phyloP scores from a whole-genome alignment of 805 yeast species.

The Maudiozyma turicensis region DNA sequence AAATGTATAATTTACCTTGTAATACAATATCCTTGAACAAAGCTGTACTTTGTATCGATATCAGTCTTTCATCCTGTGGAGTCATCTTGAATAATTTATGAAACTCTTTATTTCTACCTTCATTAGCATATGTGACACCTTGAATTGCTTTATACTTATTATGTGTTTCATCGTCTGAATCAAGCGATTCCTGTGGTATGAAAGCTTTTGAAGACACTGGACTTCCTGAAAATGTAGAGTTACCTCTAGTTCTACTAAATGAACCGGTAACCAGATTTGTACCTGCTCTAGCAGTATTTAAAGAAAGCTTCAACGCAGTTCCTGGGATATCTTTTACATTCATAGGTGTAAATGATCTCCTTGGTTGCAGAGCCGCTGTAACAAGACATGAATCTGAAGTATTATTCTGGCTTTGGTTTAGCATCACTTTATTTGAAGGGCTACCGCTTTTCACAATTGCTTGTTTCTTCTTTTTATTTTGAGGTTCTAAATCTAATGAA shows the following conservation, averaged over 20 bases:
- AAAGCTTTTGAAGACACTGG: not conserved
- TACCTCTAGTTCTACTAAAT: not conserved
- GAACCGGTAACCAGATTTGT: conserved; percentile 4
- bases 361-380: not conserved
- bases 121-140: conserved; percentile 31
- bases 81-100: conserved; percentile 45
- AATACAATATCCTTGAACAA: conserved; percentile 53
- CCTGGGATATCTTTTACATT: not conserved
- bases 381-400: not conserved
- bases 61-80: conserved; percentile 36
- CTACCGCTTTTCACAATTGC: not conserved
- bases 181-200: not conserved
- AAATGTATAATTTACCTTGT: conserved; percentile 56
- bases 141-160: not conserved
- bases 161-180: not conserved
- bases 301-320: conserved; percentile 8
- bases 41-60: conserved; percentile 59
- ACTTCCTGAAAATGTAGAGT: not conserved
- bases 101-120: conserved; percentile 48
- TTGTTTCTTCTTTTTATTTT: not conserved
- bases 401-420: not conserved
- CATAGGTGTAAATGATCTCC: not conserved
- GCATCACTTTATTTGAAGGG: not conserved
- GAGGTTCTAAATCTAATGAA: not conserved
- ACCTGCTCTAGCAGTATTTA: conserved; percentile 8